Evolutionary conservation across 768 basidiomycete species (phyloP), one percentile per base, ranked within the genome.

Genomic region (Psilocybe cubensis): DNA sequence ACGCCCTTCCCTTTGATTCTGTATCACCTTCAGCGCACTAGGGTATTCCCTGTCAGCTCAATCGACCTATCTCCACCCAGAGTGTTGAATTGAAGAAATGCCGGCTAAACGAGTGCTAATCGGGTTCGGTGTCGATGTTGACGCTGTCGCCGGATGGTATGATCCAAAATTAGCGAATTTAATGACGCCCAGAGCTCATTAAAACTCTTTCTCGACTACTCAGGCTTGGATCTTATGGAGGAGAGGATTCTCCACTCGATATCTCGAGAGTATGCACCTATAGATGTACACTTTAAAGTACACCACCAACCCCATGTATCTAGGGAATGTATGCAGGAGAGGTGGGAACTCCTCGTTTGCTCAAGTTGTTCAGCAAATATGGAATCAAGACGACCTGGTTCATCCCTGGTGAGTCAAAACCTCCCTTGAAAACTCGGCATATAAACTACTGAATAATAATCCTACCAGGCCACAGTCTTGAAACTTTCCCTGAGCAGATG

Each of bases 151-250:
- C 17, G 89, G 89, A 62, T 91, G 89, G 88, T 83, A 67, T 35
- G 41, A 10, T 9, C 28, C 25, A 25, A 24, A n/a, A 28, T 17
- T 28, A 48, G 24, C 12, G 10, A 14, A 23, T 46, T n/a, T 31
- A 5, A 20, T 23, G 12, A 14, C 7, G 25, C 4, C 6, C 4
- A 28, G 27, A 18, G 3, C 10, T 25, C 12, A 2, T n/a, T 38
- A 38, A 0, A 14, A 14, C 23, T 46, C 24, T 46, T 11, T 24
- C 8, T 10, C 28, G 25, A 29, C 28, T 4, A 5, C 43, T 17
- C n/a, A 88, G 85, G 85, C 76, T 88, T 14, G 88, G 89, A 5
- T 87, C 86, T 0, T 89, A 90, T 65, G 88, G 88, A 3, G 89
- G 88, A n/a, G 84, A 89, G 61, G 82, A 90, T 65, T 87, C 83